phyloP scores from a whole-genome alignment of 805 yeast species.

The Danielia reshetovae region DNA sequence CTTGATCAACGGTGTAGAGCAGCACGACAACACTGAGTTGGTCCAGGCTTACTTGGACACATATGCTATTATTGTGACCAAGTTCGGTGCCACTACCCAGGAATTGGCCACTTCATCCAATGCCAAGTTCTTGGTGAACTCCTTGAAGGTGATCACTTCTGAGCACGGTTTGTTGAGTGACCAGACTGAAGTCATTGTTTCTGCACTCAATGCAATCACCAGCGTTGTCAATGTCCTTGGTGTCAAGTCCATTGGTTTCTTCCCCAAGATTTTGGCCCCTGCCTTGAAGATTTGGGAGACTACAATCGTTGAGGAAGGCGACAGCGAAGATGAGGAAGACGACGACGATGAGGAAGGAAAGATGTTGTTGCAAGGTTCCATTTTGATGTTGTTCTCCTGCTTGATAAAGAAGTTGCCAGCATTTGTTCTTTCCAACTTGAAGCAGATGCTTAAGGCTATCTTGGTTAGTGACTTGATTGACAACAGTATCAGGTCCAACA shows the following conservation, averaged over 20 bases:
- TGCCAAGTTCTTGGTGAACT: conserved; percentile 41
- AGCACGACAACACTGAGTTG: conserved; percentile 42
- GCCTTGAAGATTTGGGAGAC: conserved; percentile 56
- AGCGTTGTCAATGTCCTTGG: conserved; percentile 73
- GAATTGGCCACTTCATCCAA: conserved; percentile 36
- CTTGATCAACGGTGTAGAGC: conserved; percentile 38
- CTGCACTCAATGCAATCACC: conserved; percentile 70
- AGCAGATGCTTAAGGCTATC: conserved; percentile 55
- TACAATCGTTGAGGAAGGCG: conserved; percentile 15
- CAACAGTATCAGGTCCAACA: conserved; percentile 54
- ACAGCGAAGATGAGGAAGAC: conserved; percentile 10
- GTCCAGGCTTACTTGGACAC: conserved; percentile 70
- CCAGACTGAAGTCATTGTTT: conserved; percentile 61
- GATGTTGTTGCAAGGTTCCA: conserved; percentile 60
- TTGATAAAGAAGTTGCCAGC: conserved; percentile 81
- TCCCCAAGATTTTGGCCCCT: conserved; percentile 81
- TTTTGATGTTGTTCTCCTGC: conserved; percentile 67
- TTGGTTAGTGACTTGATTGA: conserved; percentile 58
- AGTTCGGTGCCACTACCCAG: conserved; percentile 44
- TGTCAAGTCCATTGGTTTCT: conserved; percentile 77
- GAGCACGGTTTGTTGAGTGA: conserved; percentile 51
- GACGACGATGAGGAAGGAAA: conserved; percentile 27
- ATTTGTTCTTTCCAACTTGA: conserved; percentile 68
- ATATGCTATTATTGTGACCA: conserved; percentile 56
- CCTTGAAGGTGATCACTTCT: conserved; percentile 48